Evolutionary conservation across 2,329 filamentous ascomycete genomes (phyloP), one percentile per base, ranked within the genome.

Genomic region (Chlorencoelia australis): DNA sequence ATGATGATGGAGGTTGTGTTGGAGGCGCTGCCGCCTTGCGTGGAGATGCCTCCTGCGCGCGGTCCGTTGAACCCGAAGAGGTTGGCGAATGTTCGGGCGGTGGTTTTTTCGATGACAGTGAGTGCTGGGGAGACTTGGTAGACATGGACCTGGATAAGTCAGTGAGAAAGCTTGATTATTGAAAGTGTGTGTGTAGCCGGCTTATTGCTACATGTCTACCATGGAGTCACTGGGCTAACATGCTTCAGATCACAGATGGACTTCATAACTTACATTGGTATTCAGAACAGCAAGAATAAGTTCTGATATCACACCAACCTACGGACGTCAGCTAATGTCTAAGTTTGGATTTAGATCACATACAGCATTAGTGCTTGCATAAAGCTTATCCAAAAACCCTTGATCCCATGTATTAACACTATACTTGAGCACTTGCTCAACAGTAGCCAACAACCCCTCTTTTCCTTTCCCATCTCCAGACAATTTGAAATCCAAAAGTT

Each of bases 381-480:
- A 96, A 13, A 96, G 68, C 64, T 98, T 96, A 62, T 95, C 88
- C 54, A 96, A 63, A 61, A 96, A 98, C 8, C 89, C 89, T 60
- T 94, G 88, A 54, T 94, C 83, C 84, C 88, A 96, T n/a, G 89
- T 95, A 62, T 98, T 98, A 54, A 96, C 89, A 53, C 82, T 91
- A 60, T 93, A 87, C 45, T 74, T 69, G 27, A 96, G 67, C 14
- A 95, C 68, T 42, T 77, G 72, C 47, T 76, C 65, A 30, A 94
- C 70, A 3, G 75, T 74, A 21, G 75, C 68, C 18, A 94, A 64
- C 20, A 95, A 64, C 0, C 88, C 89, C 28, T 82, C 73, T 49
- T 82, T 82, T 1, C 79, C 81, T 43, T 63, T 65, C 6, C 73
- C 78, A 25, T 67, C 57, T 3, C 59, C 61, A 0, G 81, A 77